phyloP scores from a whole-genome alignment of 768 basidiomycete species.

The Trametes cingulata region DNA sequence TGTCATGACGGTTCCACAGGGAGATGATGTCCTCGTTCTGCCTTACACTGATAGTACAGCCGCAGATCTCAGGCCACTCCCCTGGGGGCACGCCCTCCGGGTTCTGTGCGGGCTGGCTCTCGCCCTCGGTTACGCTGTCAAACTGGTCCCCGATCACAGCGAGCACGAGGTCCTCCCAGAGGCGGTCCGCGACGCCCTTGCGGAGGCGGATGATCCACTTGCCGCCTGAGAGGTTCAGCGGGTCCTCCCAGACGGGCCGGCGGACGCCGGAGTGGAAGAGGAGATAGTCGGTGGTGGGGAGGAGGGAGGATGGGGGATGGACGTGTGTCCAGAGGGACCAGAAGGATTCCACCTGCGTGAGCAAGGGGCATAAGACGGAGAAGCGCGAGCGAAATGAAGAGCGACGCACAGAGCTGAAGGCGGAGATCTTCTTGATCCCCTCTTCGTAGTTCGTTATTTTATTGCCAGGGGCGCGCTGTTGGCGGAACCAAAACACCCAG shows the following conservation, averaged over 20 bases:
- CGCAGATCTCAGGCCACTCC: slow-evolving; percentile 85
- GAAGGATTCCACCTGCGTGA: slow-evolving; percentile 82
- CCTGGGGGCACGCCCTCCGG: slow-evolving; percentile 24
- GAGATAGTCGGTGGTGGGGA: slow-evolving; percentile 92
- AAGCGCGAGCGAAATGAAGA: not conserved
- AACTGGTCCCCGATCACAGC: slow-evolving; percentile 92
- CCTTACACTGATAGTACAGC: slow-evolving; percentile 91
- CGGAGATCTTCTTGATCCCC: slow-evolving; percentile 89
- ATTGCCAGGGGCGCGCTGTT: slow-evolving; percentile 86
- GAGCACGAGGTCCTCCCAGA: slow-evolving; percentile 89
- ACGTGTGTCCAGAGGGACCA: slow-evolving; percentile 95
- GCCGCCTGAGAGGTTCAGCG: slow-evolving; percentile 81
- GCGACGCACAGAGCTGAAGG: slow-evolving; percentile 77
- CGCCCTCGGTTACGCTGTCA: slow-evolving; percentile 52
- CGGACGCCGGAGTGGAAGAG: slow-evolving; percentile 86
- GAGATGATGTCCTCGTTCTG: slow-evolving; percentile 93
- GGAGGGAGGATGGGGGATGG: slow-evolving; percentile 76
- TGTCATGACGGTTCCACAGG: slow-evolving; percentile 87
- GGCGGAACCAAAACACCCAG: slow-evolving; percentile 92
- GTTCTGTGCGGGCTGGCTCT: slow-evolving; percentile 42
- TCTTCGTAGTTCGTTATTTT: slow-evolving; percentile 93
- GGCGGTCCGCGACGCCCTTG: slow-evolving; percentile 86
- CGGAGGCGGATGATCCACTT: slow-evolving; percentile 95
- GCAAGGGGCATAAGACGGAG: not conserved
- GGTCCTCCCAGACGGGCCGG: slow-evolving; percentile 95